A percentile compares a stretch with the other conserved stretches of the same genome.
phyloP scores from a whole-genome alignment of 2,329 filamentous ascomycete genomes.

The Ploettnerulaceae sp. region DNA sequence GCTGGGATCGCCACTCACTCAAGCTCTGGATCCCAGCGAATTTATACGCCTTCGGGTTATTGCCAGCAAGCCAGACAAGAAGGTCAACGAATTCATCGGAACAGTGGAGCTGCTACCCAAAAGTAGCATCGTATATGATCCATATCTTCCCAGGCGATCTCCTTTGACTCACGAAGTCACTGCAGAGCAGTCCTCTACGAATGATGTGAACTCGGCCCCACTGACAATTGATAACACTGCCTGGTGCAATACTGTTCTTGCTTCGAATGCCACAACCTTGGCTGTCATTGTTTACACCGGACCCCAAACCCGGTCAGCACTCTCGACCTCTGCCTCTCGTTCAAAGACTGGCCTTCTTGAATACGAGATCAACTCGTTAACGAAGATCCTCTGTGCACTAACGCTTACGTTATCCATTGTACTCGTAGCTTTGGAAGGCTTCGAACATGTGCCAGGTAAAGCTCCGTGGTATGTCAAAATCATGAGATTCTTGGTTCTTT shows the following conservation, averaged over 20 bases:
- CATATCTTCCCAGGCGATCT: conserved; percentile 34
- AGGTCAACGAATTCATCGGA: conserved; percentile 93
- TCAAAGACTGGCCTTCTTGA: conserved; percentile 93
- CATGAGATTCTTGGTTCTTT: conserved; percentile 95
- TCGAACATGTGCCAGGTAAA: conserved; percentile 56
- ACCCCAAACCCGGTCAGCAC: conserved; percentile 84
- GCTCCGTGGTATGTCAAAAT: conserved; percentile 91
- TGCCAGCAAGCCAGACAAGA: conserved; percentile 86
- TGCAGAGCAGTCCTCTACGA: conserved; percentile 35
- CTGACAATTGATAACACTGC: conserved; percentile 95
- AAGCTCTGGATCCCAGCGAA: conserved; percentile 68
- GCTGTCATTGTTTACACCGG: conserved; percentile 94
- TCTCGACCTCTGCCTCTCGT: conserved; percentile 86
- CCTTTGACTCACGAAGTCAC: conserved; percentile 28
- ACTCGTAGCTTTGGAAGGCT: conserved; percentile 82
- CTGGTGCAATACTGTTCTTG: conserved; percentile 97
- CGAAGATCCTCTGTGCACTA: conserved; percentile 88
- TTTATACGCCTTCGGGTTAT: conserved; percentile 66
- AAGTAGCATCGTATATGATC: conserved; percentile 45
- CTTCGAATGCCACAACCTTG: conserved; percentile 82
- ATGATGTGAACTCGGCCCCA: conserved; percentile 57
- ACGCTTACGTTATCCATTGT: conserved; percentile 83
- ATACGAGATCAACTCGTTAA: conserved; percentile 93
- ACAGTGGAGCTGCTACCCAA: conserved; percentile 70
- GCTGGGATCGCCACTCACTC: conserved; percentile 78